Conservation (phyloP, 2,329 filamentous ascomycete species). For the Corynespora cassiicola region DNA sequence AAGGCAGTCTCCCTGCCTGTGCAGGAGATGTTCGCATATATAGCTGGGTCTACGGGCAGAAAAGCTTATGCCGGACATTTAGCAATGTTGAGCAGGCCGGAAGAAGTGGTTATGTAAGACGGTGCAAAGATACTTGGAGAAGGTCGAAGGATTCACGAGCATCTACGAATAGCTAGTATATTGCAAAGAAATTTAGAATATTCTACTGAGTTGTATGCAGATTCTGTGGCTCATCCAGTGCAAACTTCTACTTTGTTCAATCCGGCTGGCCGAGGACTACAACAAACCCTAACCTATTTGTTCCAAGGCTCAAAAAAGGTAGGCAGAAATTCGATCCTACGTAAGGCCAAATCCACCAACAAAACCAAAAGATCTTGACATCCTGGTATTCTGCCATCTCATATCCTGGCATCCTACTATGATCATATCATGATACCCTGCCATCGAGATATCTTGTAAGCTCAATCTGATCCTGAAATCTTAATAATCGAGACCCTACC, state of each 20-base stretch:
- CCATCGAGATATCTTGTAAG: too few relatives aligned
- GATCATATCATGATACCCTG: too few relatives aligned
- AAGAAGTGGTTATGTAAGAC: slow-evolving; percentile 3
- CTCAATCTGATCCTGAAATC: too few relatives aligned
- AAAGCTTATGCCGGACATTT: slow-evolving; percentile 11
- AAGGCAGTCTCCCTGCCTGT: slow-evolving; percentile 40
- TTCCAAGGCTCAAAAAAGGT: background rate
- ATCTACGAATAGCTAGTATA: too few relatives aligned
- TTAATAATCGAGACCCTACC: too few relatives aligned
- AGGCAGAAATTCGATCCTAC: slow-evolving; percentile 5
- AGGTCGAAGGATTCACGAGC: too few relatives aligned
- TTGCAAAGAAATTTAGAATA: too few relatives aligned
- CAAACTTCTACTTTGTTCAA: slow-evolving; percentile 44
- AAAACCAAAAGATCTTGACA: slow-evolving; percentile 14
- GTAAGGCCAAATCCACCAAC: slow-evolving; percentile 2
- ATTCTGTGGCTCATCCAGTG: too few relatives aligned
- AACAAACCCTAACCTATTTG: background rate
- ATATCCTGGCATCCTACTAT: too few relatives aligned
- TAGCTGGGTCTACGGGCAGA: slow-evolving; percentile 1
- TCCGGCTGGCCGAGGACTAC: slow-evolving; percentile 2
- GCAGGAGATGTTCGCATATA: slow-evolving; percentile 36
- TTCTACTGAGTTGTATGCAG: too few relatives aligned
- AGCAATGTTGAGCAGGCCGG: slow-evolving; percentile 12
- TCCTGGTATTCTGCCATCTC: too few relatives aligned
- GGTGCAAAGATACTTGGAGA: slow-evolving; percentile 3